These are phyloP conservation scores for Gnomoniopsis sp. DNA, from an alignment of 2,329 filamentous ascomycete genomes.

Conservation along the genomic window DNA sequence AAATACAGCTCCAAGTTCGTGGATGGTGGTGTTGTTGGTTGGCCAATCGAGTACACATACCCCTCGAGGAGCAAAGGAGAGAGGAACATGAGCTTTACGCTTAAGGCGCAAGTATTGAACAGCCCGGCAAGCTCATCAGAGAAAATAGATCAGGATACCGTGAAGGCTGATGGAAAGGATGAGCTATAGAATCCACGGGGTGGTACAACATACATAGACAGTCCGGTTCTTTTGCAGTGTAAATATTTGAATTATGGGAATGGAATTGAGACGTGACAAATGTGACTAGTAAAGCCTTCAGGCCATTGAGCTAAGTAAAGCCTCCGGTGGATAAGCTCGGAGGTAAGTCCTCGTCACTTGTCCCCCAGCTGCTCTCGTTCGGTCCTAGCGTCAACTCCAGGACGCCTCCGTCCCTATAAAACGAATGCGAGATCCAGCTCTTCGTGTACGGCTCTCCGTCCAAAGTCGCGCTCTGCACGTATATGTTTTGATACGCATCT, in stretches of 20 bases:
- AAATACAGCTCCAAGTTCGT: slow-evolving; percentile 25
- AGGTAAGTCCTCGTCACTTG: slow-evolving; percentile 44
- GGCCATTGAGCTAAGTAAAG: background rate
- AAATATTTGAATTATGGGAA: background rate
- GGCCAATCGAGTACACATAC: slow-evolving; percentile 27
- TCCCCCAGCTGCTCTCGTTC: slow-evolving; percentile 54
- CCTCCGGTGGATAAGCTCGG: slow-evolving; percentile 34
- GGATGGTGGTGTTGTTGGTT: slow-evolving; percentile 28
- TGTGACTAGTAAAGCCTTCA: background rate
- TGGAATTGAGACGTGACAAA: background rate
- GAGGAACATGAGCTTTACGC: slow-evolving; percentile 32
- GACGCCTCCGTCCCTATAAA: slow-evolving; percentile 54
- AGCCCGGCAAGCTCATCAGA: slow-evolving; percentile 19
- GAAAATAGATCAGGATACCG: slow-evolving; percentile 1
- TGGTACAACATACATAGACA: background rate
- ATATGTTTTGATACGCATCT: slow-evolving; percentile 48
- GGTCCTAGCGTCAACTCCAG: slow-evolving; percentile 52
- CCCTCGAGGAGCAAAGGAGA: slow-evolving; percentile 22
- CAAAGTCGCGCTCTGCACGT: slow-evolving; percentile 55
- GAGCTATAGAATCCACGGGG: slow-evolving; percentile 7
- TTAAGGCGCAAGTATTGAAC: slow-evolving; percentile 33
- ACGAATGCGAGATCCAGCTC: slow-evolving; percentile 60
- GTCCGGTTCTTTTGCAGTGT: background rate
- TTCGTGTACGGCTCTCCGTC: slow-evolving; percentile 52
- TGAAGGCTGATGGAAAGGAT: slow-evolving; percentile 11